Evolutionary conservation across 164 flowering plant species (phyloP), one percentile per base, ranked within the genome.

Genomic region (Magnolia officinalis): DNA sequence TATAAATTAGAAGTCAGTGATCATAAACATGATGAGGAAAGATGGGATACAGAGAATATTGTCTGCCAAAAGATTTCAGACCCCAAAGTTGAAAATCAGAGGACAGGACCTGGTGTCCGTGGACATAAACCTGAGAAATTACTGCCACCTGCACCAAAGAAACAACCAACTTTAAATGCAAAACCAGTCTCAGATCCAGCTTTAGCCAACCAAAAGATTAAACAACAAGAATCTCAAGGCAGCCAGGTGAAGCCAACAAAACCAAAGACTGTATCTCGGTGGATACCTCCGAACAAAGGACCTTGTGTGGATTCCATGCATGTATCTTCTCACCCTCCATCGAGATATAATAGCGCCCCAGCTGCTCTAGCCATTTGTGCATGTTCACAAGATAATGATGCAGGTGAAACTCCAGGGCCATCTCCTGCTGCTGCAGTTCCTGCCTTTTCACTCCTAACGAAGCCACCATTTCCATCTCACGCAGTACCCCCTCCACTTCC

Each of bases 341-440:
- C 91, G 50, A 90, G 95, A 78, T 82, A 87, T 79, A 91, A 88
- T 78, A 90, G 94, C 84, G 95, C 96, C 75, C 92, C 92, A 26
- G 84, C 92, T 82, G 83, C 84, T 76, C 77, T 89, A 74, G 83
- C 75, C 52, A 75, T 79, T 65, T 24, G 75, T 81, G 70, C 85
- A 63, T 78, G 85, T 74, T 37, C 83, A 26, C 84, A 88, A 80
- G 92, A 85, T 75, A 70, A 79, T 51, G 79, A 51, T 52, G 73
- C 73, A 31, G 82, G 78, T 76, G 77, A 79, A 26, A 80, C 76
- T 55, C 11, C 75, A 24, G 86, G 83, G 76, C 49, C 74, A 52
- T 70, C 74, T 74, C 85, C 69, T 70, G 51, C 23, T 59, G 49
- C 65, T 68, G 69, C 77, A 71, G 45, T 80, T 29, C 52, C 66